A percentile compares a stretch with the other conserved stretches of the same genome.
phyloP scores from a whole-genome alignment of 2,329 filamentous ascomycete genomes.

The Thielaviopsis populi region DNA sequence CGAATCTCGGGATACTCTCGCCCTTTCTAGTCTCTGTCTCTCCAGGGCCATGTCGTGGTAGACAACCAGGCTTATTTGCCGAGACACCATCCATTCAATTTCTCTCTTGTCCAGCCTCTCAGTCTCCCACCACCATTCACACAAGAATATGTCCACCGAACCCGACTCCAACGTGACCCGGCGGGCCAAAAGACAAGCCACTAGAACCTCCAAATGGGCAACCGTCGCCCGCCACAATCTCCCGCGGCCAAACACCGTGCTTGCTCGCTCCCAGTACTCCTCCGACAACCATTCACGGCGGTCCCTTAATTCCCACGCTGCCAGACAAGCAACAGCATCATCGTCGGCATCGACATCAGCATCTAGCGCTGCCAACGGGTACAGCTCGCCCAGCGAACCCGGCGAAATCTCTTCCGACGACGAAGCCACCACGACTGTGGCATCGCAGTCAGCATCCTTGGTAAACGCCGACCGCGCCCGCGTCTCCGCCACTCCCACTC shows the following conservation, averaged over 20 bases:
- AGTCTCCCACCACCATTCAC: not conserved
- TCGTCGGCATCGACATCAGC: not conserved
- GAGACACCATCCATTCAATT: constrained; percentile 4
- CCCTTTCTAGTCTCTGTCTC: not conserved
- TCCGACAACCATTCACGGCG: not conserved
- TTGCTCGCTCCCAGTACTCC: not conserved
- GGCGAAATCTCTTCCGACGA: constrained; percentile 1
- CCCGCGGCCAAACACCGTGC: constrained; percentile 5
- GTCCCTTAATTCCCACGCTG: not conserved
- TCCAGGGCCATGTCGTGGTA: constrained; percentile 12
- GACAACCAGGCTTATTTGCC: constrained; percentile 2
- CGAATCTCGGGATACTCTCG: not conserved
- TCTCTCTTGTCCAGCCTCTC: not conserved
- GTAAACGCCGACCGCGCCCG: constrained; percentile 1
- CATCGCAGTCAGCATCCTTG: not conserved
- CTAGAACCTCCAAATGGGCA: constrained; percentile 12
- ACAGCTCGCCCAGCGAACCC: not conserved
- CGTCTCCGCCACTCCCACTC: not conserved
- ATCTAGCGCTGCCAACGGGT: not conserved
- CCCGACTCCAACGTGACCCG: constrained; percentile 10
- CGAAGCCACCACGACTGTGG: not conserved
- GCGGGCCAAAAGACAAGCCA: constrained; percentile 10
- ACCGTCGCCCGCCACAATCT: constrained; percentile 11
- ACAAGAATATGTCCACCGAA: constrained; percentile 7
- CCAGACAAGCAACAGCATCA: not conserved